Evolutionary conservation across 2,329 filamentous ascomycete genomes (phyloP).

Genomic region (Bipolaris oryzae): DNA sequence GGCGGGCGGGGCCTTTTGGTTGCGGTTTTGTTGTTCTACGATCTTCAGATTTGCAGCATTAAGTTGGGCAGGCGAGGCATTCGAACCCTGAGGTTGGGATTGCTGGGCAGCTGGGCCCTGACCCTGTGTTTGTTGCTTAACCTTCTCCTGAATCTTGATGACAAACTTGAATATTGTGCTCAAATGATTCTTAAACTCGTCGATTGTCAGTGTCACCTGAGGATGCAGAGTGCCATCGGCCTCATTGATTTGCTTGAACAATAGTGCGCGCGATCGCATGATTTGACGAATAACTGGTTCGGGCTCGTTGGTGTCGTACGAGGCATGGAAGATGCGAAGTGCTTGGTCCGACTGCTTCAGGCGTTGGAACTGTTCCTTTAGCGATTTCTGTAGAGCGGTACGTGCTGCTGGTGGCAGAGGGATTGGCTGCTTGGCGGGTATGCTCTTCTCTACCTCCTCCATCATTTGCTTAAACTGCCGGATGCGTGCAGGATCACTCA

Average conservation of each 20-base stretch:
- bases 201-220: constrained; percentile 36
- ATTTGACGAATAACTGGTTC: constrained; percentile 37
- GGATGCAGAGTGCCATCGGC: constrained; percentile 37
- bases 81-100: constrained; percentile 25
- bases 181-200: constrained; percentile 36
- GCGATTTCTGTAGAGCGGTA: constrained; percentile 31
- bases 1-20: constrained; percentile 56
- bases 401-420: constrained; percentile 31
- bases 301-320: constrained; percentile 32
- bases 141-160: constrained; percentile 33
- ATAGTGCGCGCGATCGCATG: constrained; percentile 29
- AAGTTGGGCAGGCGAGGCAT: constrained; percentile 36
- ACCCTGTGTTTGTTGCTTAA: constrained; percentile 28
- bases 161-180: constrained; percentile 37
- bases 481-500: constrained; percentile 36
- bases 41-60: constrained; percentile 47
- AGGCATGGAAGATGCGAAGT: constrained; percentile 39
- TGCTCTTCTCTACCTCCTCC: constrained; percentile 36
- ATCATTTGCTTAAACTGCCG: constrained; percentile 36
- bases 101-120: constrained; percentile 24
- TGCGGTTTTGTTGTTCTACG: constrained; percentile 56
- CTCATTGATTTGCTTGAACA: constrained; percentile 40
- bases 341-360: constrained; percentile 42
- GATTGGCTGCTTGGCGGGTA: constrained; percentile 30
- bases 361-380: constrained; percentile 33